Conservation (phyloP, 768 basidiomycete species). For the Rossbeevera mucosa region DNA sequence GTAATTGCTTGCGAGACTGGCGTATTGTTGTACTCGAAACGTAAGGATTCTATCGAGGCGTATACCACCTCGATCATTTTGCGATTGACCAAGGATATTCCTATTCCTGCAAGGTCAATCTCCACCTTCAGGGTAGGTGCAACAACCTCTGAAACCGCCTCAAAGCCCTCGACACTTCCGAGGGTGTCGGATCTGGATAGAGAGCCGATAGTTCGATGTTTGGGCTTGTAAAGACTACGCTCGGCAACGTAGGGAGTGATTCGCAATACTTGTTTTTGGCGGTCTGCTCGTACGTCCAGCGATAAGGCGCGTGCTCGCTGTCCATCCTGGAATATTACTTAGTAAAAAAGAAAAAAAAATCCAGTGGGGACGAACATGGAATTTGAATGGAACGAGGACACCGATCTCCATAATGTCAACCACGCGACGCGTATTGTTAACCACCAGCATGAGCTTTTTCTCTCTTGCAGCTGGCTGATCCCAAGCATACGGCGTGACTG, state of each 20-base stretch:
- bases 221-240: conserved; percentile 83
- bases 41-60: conserved; percentile 68
- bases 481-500: conserved; percentile 78
- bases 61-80: conserved; percentile 88
- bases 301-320: conserved; percentile 67
- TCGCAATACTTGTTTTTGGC: conserved; percentile 74
- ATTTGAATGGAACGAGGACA: conserved; percentile 82
- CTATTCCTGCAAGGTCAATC: conserved; percentile 84
- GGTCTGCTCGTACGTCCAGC: conserved; percentile 89
- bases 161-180: conserved; percentile 70
- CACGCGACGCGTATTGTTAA: conserved; percentile 56
- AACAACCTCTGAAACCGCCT: conserved; percentile 76
- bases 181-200: conserved; percentile 65
- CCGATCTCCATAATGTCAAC: conserved; percentile 97
- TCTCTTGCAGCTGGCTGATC: conserved; percentile 82
- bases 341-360: neutral
- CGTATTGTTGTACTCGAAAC: conserved; percentile 82
- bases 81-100: conserved; percentile 86
- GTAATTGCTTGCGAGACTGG: conserved; percentile 74
- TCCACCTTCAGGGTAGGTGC: conserved; percentile 59
- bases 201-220: conserved; percentile 41
- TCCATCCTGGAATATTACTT: conserved; percentile 38
- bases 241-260: conserved; percentile 86
- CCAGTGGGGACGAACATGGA: conserved; percentile 47
- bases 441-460: conserved; percentile 68